These are phyloP conservation scores for Taphrina sp. DNA, from an alignment of 1,139 yeast species.

Conservation along the genomic window DNA sequence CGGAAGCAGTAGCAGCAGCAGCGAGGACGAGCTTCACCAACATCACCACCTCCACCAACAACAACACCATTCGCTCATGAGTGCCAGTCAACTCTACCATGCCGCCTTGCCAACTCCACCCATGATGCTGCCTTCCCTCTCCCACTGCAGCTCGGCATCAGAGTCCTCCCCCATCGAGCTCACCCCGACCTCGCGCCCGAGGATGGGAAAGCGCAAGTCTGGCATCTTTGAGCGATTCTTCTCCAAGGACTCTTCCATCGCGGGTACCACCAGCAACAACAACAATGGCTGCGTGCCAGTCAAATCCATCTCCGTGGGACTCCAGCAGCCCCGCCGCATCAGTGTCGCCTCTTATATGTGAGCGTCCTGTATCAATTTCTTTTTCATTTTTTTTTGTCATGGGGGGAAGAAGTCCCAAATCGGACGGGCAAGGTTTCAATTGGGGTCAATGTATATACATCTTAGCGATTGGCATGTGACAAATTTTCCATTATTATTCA, in stretches of 20 bases:
- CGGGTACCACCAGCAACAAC: too few relatives aligned
- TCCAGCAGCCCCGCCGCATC: conserved; percentile 23
- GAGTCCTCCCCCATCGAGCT: conserved; percentile 29
- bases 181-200: conserved; percentile 12
- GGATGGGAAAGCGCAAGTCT: conserved; percentile 21
- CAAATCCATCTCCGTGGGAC: conserved; percentile 17
- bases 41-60: not conserved
- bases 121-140: conserved; percentile 32
- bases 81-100: conserved; percentile 6
- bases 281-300: too few relatives aligned
- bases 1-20: conserved; percentile 1
- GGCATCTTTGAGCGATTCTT: conserved; percentile 33
- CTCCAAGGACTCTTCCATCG: conserved; percentile 1
- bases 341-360: conserved; percentile 27
- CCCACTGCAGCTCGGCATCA: conserved; percentile 26
- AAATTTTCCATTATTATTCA: too few relatives aligned
- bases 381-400: too few relatives aligned
- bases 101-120: conserved; percentile 30
- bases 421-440: too few relatives aligned
- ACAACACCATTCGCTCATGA: too few relatives aligned
- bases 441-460: too few relatives aligned
- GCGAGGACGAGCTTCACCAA: not conserved
- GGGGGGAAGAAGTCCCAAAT: too few relatives aligned
- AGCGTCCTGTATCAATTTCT: too few relatives aligned
- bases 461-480: too few relatives aligned